These are phyloP conservation scores for Sordariomycetes sp. DNA, from an alignment of 2,329 filamentous ascomycete species.

Conservation along the genomic window DNA sequence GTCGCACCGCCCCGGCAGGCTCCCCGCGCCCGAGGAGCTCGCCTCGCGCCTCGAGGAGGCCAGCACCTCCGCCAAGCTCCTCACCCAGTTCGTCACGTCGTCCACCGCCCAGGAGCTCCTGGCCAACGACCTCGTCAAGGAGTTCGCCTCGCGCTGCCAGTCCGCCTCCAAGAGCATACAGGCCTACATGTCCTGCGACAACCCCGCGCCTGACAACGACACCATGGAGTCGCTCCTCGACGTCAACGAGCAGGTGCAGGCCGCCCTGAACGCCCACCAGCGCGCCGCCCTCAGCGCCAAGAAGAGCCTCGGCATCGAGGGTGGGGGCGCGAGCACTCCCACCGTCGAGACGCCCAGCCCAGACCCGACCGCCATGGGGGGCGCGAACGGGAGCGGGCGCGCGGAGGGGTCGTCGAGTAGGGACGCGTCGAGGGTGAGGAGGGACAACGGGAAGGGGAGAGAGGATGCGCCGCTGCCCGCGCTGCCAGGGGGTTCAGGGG, in stretches of 20 bases:
- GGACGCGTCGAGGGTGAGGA: neutral
- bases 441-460: constrained; percentile 16
- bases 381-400: constrained; percentile 11
- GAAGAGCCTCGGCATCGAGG: constrained; percentile 37
- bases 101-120: constrained; percentile 69
- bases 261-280: constrained; percentile 75
- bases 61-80: constrained; percentile 76
- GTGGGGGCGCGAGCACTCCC: neutral
- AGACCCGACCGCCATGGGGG: constrained; percentile 3
- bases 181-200: constrained; percentile 68
- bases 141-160: constrained; percentile 82
- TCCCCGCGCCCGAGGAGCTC: constrained; percentile 67
- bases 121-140: constrained; percentile 77
- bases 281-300: constrained; percentile 59
- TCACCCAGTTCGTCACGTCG: constrained; percentile 84
- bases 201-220: constrained; percentile 79
- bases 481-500: constrained; percentile 6
- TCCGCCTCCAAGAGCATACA: constrained; percentile 75
- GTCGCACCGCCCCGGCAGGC: constrained; percentile 31
- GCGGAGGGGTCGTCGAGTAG: neutral
- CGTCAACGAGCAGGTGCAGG: constrained; percentile 82
- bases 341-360: neutral
- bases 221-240: constrained; percentile 91
- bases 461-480: constrained; percentile 6
- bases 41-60: constrained; percentile 81